Conservation (phyloP, 495 filamentous ascomycete species). For the Achaetomiella virescens region DNA sequence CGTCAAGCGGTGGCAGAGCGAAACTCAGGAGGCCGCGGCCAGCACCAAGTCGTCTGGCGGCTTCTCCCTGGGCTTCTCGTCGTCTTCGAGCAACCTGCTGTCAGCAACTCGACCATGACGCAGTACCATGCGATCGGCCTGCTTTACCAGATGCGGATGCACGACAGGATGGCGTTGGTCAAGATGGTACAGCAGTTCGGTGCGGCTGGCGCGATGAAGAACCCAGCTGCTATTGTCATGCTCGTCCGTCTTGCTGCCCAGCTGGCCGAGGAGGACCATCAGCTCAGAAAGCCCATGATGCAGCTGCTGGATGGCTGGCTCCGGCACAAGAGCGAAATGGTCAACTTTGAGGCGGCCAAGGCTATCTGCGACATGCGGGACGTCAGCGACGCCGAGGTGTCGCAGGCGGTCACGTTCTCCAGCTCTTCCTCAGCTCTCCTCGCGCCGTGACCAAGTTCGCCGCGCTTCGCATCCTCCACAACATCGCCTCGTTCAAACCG, state of each 20-base stretch:
- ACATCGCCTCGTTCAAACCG: conserved; percentile 91
- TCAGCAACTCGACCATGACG: conserved; percentile 84
- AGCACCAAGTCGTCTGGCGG: conserved; percentile 79
- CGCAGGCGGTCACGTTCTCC: conserved; percentile 86
- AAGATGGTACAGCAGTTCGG: conserved; percentile 99
- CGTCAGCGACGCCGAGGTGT: conserved; percentile 84
- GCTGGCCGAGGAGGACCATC: conserved; percentile 85
- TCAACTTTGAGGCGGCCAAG: conserved; percentile 98
- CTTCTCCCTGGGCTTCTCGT: conserved; percentile 83
- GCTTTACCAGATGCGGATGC: conserved; percentile 94
- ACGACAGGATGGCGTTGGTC: conserved; percentile 97
- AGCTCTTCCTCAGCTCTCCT: conserved; percentile 95
- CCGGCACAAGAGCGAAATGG: conserved; percentile 99
- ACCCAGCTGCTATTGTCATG: conserved; percentile 84
- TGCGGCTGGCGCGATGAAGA: conserved; percentile 85
- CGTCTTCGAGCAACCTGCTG: conserved; percentile 64
- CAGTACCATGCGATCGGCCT: conserved; percentile 99
- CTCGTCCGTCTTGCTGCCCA: conserved; percentile 90
- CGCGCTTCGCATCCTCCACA: conserved; percentile 93
- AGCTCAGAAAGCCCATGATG: conserved; percentile 90
- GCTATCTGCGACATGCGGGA: conserved; percentile 92
- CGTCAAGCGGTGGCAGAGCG: conserved; percentile 95
- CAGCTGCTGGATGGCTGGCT: conserved; percentile 92
- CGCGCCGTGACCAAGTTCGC: conserved; percentile 96
- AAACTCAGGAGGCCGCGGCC: conserved; percentile 94